These are phyloP conservation scores for Samsoniella hepiali DNA, from an alignment of 2,329 filamentous ascomycete genomes.

Conservation along the genomic window DNA sequence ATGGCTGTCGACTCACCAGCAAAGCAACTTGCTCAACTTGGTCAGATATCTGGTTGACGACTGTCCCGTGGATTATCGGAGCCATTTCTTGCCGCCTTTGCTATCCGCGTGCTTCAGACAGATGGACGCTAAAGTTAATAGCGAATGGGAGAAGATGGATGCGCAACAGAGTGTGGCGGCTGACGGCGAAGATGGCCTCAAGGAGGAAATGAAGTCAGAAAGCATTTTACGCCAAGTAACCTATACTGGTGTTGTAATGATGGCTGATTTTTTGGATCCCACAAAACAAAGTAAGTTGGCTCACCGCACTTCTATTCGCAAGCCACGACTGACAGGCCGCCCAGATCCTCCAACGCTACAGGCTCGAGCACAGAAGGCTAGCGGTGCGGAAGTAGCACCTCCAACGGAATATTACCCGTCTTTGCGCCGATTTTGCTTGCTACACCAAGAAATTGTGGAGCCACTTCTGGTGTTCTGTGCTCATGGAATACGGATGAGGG, in stretches of 20 bases:
- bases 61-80: constrained; percentile 75
- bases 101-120: constrained; percentile 78
- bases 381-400: constrained; percentile 22
- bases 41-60: constrained; percentile 87
- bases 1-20: constrained; percentile 83
- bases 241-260: constrained; percentile 87
- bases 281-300: constrained; percentile 55
- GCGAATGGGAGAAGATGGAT: constrained; percentile 80
- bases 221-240: constrained; percentile 92
- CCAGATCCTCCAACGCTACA: constrained; percentile 33
- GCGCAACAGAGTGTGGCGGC: constrained; percentile 58
- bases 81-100: constrained; percentile 80
- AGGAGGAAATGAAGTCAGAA: constrained; percentile 97
- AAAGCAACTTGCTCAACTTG: constrained; percentile 88
- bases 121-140: constrained; percentile 80
- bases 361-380: constrained; percentile 24
- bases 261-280: constrained; percentile 84
- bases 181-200: constrained; percentile 71
- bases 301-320: background rate
- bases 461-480: constrained; percentile 89
- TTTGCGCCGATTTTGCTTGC: constrained; percentile 79
- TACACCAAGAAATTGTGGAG: constrained; percentile 74
- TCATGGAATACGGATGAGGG: constrained; percentile 83
- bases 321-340: background rate
- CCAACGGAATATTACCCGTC: constrained; percentile 47